Conservation (phyloP, 2,329 filamentous ascomycete species). For the Beauveria australis region DNA sequence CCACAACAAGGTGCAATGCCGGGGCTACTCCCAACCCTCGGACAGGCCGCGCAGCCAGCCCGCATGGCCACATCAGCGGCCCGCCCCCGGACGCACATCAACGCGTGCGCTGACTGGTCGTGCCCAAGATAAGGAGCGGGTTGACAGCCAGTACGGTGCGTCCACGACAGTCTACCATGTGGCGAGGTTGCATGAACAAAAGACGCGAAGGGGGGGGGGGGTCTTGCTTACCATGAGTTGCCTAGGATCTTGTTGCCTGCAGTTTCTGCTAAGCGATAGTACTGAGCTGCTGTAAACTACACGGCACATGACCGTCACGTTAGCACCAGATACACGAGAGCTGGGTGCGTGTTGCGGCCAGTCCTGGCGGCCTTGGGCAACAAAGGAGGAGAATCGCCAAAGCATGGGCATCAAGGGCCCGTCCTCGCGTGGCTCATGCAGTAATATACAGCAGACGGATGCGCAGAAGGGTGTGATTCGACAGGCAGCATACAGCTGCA, state of each 20-base stretch:
- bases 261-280: constrained; percentile 84
- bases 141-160: neutral
- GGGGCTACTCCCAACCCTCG: no score
- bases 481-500: no score
- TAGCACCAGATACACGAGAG: neutral
- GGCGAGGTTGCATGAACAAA: neutral
- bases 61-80: constrained; percentile 4
- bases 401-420: neutral
- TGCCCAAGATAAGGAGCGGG: neutral
- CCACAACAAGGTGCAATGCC: no score
- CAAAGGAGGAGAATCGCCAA: neutral
- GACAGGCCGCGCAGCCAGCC: neutral
- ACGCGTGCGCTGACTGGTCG: neutral
- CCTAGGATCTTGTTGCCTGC: constrained; percentile 84
- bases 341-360: neutral
- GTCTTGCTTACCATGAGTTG: constrained; percentile 73
- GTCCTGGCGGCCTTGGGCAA: neutral
- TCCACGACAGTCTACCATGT: neutral
- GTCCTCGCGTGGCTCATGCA: neutral
- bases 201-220: neutral
- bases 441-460: neutral
- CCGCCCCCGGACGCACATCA: no score
- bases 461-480: no score
- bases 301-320: constrained; percentile 13
- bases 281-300: constrained; percentile 74